Evolutionary conservation across 2,329 filamentous ascomycete genomes (phyloP), one percentile per base, ranked within the genome.

Genomic region (Hymenoscyphus fraxineus): DNA sequence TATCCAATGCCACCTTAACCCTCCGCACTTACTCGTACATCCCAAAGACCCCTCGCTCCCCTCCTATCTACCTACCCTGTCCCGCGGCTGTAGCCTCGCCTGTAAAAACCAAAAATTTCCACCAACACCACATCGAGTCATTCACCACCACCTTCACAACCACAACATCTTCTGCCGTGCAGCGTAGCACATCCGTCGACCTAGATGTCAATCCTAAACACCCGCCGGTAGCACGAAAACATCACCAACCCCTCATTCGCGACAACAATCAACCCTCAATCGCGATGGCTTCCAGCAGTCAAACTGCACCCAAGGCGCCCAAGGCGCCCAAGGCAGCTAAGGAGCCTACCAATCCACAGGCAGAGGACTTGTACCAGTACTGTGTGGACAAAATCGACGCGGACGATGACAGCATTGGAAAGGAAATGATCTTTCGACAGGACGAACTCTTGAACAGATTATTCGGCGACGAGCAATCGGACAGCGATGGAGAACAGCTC

Each of bases 381-480:
- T 74, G 71, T 64, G 19, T 70, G 6, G 56, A 63, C 6, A 22
- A 54, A 19, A 54, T 54, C 47, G 41, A 65, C 54, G 62, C 64
- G 19, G 64, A 71, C 16, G 39, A 27, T n/a, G 15, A 51, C 9
- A 41, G 44, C 38, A 68, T 72, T 3, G 66, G 71, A 2, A 65
- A 66, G 1, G 65, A 69, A 19, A 57, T 65, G 6, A 68, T 85
- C 60, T 88, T 87, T 75, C 81, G 80, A 13, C 86, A 88, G 73
- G 79, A 82, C 41, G 85, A 88, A 69, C 77, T 89, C 47, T 76
- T 85, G 64, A 32, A 79, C 88, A 64, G 80, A 82, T 64, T 88
- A 67, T 82, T 88, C 59, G 84, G 85, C 5, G 81, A 83, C 59
- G 78, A 82, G 66, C 82, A 88, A 73, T 75, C 6, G 35, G 35